A percentile compares a stretch with the other conserved stretches of the same genome.
These are phyloP conservation scores for Fusarium napiforme DNA, from an alignment of 2,329 filamentous ascomycete genomes.

Conservation along the genomic window DNA sequence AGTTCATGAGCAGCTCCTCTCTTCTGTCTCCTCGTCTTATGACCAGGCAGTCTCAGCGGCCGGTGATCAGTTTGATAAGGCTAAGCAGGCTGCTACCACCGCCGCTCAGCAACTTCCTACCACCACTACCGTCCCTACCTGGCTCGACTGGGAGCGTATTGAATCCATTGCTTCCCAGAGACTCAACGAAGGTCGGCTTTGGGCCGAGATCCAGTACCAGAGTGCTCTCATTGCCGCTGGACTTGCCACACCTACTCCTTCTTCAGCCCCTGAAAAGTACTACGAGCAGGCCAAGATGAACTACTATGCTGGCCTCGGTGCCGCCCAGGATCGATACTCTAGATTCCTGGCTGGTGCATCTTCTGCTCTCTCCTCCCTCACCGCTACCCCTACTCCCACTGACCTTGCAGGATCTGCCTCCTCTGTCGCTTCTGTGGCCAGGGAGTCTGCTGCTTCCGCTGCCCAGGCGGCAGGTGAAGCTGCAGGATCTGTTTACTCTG, in stretches of 20 bases:
- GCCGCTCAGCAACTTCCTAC: slow-evolving; percentile 61
- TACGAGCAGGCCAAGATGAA: slow-evolving; percentile 70
- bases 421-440: slow-evolving; percentile 62
- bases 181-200: slow-evolving; percentile 75
- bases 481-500: slow-evolving; percentile 59
- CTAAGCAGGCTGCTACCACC: slow-evolving; percentile 63
- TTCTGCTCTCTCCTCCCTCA: slow-evolving; percentile 70
- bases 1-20: slow-evolving; percentile 74
- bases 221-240: slow-evolving; percentile 74
- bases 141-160: slow-evolving; percentile 60
- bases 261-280: slow-evolving; percentile 64
- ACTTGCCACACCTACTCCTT: slow-evolving; percentile 63
- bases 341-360: slow-evolving; percentile 79
- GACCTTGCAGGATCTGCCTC: slow-evolving; percentile 60
- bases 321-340: slow-evolving; percentile 82
- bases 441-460: slow-evolving; percentile 57
- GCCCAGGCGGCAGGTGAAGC: slow-evolving; percentile 60
- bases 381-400: slow-evolving; percentile 70
- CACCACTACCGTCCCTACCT: slow-evolving; percentile 53
- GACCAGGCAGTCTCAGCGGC: slow-evolving; percentile 72
- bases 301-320: slow-evolving; percentile 82
- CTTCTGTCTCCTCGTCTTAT: slow-evolving; percentile 75
- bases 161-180: slow-evolving; percentile 76
- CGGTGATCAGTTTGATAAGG: slow-evolving; percentile 66
- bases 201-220: slow-evolving; percentile 77